Percentiles rank a stretch among this genome's conserved stretches.
Evolutionary conservation across 2,329 filamentous ascomycete genomes (phyloP).

Genomic region (Domatiomyces catenatus): DNA sequence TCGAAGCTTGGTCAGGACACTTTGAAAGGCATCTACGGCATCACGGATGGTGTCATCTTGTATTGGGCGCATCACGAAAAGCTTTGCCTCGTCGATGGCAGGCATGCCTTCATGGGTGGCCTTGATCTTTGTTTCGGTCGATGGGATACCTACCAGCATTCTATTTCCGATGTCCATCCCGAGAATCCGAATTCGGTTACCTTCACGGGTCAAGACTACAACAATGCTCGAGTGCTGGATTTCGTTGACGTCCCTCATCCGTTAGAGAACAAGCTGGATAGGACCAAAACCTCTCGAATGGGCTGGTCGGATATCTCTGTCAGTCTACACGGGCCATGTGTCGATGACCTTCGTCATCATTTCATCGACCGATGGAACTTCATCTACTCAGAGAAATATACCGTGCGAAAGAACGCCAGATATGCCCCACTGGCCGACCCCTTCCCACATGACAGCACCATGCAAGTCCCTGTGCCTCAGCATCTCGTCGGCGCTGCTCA

Average conservation of each 20-base stretch:
- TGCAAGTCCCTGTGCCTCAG: not conserved
- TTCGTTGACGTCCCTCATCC: constrained; percentile 64
- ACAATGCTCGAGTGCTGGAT: constrained; percentile 72
- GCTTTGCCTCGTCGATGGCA: constrained; percentile 65
- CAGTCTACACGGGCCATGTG: constrained; percentile 57
- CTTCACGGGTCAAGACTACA: constrained; percentile 85
- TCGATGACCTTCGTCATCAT: constrained; percentile 59
- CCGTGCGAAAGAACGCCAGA: constrained; percentile 36
- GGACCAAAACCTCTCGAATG: constrained; percentile 68
- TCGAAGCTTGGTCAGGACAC: constrained; percentile 56
- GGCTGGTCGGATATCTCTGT: constrained; percentile 82
- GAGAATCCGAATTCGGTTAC: constrained; percentile 58
- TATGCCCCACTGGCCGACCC: constrained; percentile 29
- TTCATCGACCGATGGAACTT: constrained; percentile 87
- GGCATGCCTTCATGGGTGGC: constrained; percentile 76
- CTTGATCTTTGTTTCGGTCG: constrained; percentile 77
- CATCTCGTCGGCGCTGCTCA: not conserved
- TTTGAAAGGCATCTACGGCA: constrained; percentile 65
- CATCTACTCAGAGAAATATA: constrained; percentile 72
- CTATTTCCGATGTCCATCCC: constrained; percentile 71
- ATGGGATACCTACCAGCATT: constrained; percentile 78
- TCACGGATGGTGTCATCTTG: constrained; percentile 62
- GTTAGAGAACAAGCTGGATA: constrained; percentile 74
- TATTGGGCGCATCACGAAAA: constrained; percentile 96
- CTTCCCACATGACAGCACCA: constrained; percentile 13